phyloP scores from a whole-genome alignment of 108 stramenopile genomes.

The Skeletonema tropicum region DNA sequence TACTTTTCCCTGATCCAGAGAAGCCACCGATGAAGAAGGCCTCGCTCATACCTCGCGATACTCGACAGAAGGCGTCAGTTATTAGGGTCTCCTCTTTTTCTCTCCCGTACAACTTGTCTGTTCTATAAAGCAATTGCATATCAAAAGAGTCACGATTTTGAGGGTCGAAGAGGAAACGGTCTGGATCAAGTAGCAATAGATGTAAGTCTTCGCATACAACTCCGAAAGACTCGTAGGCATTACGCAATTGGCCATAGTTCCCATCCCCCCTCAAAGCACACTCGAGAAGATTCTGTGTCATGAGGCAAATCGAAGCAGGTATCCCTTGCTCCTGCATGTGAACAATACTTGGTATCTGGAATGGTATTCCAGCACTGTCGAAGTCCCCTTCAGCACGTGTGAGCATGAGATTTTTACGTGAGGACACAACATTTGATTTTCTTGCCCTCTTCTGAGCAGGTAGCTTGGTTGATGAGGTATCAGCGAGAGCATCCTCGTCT shows the following conservation, averaged over 20 bases:
- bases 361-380: background rate
- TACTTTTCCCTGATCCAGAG: constrained; percentile 32
- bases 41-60: constrained; percentile 25
- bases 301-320: constrained; percentile 7
- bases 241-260: background rate
- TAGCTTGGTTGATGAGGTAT: background rate
- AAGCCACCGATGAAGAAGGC: constrained; percentile 28
- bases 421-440: background rate
- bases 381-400: background rate
- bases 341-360: background rate
- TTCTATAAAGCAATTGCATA: background rate
- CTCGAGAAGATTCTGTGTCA: constrained; percentile 8
- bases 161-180: constrained; percentile 3
- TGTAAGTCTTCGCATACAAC: background rate
- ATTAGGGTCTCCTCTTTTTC: constrained; percentile 17
- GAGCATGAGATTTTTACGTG: background rate
- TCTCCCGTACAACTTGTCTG: constrained; percentile 28
- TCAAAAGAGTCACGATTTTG: background rate
- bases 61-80: constrained; percentile 28
- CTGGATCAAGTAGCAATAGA: constrained; percentile 10
- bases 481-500: background rate
- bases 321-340: background rate
- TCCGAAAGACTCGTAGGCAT: background rate
- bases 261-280: background rate
- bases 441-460: background rate